Conservation (phyloP, 1,284 basidiomycete species). For the Vanrija pseudolonga region DNA sequence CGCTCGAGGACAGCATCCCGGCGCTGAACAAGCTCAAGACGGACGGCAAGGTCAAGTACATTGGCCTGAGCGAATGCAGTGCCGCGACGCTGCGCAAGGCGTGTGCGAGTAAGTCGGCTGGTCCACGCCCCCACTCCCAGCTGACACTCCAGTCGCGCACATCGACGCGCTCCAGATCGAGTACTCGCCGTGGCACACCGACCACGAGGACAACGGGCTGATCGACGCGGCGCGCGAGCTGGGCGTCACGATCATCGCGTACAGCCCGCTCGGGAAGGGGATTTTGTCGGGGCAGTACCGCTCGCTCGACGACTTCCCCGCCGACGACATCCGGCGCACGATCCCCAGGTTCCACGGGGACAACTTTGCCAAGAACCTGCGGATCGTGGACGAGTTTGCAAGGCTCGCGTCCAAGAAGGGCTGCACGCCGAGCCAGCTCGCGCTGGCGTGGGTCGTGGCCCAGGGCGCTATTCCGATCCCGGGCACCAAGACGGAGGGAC, state of each 20-base stretch:
- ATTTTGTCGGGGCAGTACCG: constrained; percentile 27
- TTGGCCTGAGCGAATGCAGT: constrained; percentile 57
- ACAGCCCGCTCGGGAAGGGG: constrained; percentile 47
- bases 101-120: constrained; percentile 40
- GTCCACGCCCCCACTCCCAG: background rate
- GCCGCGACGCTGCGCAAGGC: constrained; percentile 61
- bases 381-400: constrained; percentile 33
- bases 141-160: constrained; percentile 34
- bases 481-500: constrained; percentile 33
- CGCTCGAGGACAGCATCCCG: constrained; percentile 38
- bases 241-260: constrained; percentile 48
- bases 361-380: constrained; percentile 45
- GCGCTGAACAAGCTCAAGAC: constrained; percentile 46
- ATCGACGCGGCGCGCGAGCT: constrained; percentile 46
- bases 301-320: constrained; percentile 28
- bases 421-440: constrained; percentile 46
- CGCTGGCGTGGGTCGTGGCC: constrained; percentile 50
- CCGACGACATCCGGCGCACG: constrained; percentile 36
- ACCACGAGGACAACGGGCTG: constrained; percentile 49
- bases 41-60: constrained; percentile 46
- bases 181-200: constrained; percentile 50
- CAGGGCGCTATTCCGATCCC: constrained; percentile 50
- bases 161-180: constrained; percentile 52
- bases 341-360: constrained; percentile 41
- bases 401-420: constrained; percentile 39